Evolutionary conservation across 2,329 filamentous ascomycete species (phyloP).

Genomic region (Pyrenochaeta sp.): DNA sequence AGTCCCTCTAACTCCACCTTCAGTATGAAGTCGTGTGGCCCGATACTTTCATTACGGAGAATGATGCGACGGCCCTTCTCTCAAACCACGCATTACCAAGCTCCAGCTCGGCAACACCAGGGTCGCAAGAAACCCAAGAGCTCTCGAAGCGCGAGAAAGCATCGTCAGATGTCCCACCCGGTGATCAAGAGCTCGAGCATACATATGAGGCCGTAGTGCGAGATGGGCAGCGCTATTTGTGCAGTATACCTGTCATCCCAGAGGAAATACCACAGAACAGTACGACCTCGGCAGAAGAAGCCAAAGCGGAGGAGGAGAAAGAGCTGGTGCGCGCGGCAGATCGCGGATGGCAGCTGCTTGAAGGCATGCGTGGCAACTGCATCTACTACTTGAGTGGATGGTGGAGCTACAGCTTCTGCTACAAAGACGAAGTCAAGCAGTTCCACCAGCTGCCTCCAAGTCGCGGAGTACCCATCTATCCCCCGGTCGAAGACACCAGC

Average conservation of each 20-base stretch:
- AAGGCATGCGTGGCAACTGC: constrained; percentile 78
- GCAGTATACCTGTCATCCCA: constrained; percentile 77
- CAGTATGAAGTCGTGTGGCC: constrained; percentile 84
- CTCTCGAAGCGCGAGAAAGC: constrained; percentile 41
- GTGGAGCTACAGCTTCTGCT: constrained; percentile 98
- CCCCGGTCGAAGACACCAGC: constrained; percentile 77
- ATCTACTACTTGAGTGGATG: constrained; percentile 86
- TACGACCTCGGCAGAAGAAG: constrained; percentile 71
- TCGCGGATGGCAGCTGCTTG: constrained; percentile 80
- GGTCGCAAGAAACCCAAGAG: constrained; percentile 46
- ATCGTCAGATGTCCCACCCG: constrained; percentile 15
- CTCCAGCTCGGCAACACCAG: constrained; percentile 33
- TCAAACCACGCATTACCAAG: constrained; percentile 32
- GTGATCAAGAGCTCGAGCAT: constrained; percentile 39
- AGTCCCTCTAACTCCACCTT: constrained; percentile 16
- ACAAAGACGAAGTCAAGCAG: constrained; percentile 84
- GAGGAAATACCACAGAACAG: constrained; percentile 61
- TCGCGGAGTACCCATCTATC: constrained; percentile 70
- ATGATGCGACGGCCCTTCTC: constrained; percentile 71
- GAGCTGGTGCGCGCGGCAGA: constrained; percentile 79
- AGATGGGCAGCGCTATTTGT: constrained; percentile 77
- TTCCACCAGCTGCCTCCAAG: constrained; percentile 82
- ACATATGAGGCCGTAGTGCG: constrained; percentile 78
- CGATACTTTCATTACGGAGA: constrained; percentile 73
- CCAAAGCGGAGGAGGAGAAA: constrained; percentile 77